These are phyloP conservation scores for Plantago elongata DNA, from an alignment of 257 asterid genomes.

Conservation along the genomic window DNA sequence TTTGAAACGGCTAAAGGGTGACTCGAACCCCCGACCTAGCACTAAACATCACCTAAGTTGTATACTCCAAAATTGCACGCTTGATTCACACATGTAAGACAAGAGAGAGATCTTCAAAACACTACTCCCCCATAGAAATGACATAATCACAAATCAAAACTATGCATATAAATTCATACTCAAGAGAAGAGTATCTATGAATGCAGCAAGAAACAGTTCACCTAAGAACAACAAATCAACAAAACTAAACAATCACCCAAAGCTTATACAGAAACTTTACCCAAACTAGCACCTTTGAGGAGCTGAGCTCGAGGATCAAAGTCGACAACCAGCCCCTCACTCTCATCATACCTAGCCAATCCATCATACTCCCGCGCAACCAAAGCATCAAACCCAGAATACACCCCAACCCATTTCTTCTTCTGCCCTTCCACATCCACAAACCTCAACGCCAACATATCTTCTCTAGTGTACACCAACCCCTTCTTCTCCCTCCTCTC, in stretches of 20 bases:
- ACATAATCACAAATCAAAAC: no score
- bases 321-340: conserved; percentile 30
- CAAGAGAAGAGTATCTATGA: no score
- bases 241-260: conserved; percentile 5
- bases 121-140: no score
- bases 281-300: conserved; percentile 32
- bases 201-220: background rate
- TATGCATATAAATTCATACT: no score
- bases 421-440: conserved; percentile 52
- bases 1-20: no score
- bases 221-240: conserved; percentile 8
- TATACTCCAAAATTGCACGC: no score
- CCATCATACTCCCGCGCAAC: conserved; percentile 57
- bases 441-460: conserved; percentile 61
- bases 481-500: conserved; percentile 35
- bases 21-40: no score
- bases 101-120: no score
- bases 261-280: conserved; percentile 27
- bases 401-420: conserved; percentile 72
- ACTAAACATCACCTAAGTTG: no score
- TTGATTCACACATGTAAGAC: no score
- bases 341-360: conserved; percentile 22
- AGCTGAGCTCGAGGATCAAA: conserved; percentile 52
- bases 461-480: conserved; percentile 43
- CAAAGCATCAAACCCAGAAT: conserved; percentile 53